Conservation (phyloP, 495 filamentous ascomycete genomes). For the Tirmania nivea region DNA sequence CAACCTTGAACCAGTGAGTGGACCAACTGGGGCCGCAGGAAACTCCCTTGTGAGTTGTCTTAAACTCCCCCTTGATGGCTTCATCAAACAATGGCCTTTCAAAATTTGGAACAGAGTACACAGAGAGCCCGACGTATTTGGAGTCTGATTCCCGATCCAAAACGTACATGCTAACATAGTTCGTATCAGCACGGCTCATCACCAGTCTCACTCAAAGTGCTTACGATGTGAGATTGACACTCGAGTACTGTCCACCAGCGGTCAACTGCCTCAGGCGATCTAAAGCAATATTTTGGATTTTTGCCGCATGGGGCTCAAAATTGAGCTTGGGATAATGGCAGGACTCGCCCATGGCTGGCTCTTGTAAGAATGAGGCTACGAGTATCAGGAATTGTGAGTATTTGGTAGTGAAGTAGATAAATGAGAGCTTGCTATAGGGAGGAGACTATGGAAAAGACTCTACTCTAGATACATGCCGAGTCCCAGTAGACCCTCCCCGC, state of each 20-base stretch:
- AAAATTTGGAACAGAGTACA: slow-evolving; percentile 64
- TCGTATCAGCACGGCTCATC: too few relatives aligned
- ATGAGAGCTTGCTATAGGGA: too few relatives aligned
- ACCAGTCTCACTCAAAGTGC: slow-evolving; percentile 19
- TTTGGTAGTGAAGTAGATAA: background rate
- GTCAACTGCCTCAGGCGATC: slow-evolving; percentile 58
- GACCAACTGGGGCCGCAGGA: slow-evolving; percentile 89
- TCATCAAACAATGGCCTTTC: slow-evolving; percentile 75
- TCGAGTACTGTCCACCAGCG: slow-evolving; percentile 46
- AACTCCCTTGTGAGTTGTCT: slow-evolving; percentile 48
- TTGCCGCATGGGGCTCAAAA: background rate
- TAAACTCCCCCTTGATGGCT: slow-evolving; percentile 57
- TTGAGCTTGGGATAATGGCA: background rate
- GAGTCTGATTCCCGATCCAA: slow-evolving; percentile 51
- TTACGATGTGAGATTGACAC: slow-evolving; percentile 31
- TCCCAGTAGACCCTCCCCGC: too few relatives aligned
- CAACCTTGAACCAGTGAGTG: slow-evolving; percentile 90
- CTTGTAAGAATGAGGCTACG: background rate
- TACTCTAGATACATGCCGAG: too few relatives aligned
- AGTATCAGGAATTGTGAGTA: background rate
- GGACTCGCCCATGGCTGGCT: background rate
- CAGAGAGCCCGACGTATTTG: slow-evolving; percentile 58
- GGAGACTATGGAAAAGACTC: too few relatives aligned
- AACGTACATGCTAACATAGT: slow-evolving; percentile 14
- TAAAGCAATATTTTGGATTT: background rate